Conservation (phyloP, 768 basidiomycete species). For the Xerocomus potaroensis region DNA sequence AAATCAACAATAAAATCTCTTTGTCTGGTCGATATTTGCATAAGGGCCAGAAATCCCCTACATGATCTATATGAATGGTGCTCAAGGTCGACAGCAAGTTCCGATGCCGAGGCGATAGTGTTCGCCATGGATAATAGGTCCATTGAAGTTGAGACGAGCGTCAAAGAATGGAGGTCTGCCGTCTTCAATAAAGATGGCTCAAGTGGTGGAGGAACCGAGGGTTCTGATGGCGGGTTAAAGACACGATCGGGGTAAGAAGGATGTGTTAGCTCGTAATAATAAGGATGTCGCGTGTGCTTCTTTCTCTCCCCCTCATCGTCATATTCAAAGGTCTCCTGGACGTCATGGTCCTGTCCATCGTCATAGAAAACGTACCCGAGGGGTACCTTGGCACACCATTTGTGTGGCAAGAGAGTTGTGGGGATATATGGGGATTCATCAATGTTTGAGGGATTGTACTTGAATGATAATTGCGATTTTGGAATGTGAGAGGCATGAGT, state of each 20-base stretch:
- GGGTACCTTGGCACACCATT: conserved; percentile 81
- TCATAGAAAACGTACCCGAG: conserved; percentile 57
- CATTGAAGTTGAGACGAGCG: conserved; percentile 60
- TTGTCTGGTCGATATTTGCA: conserved; percentile 83
- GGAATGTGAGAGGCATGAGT: conserved; percentile 70
- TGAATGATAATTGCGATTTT: conserved; percentile 83
- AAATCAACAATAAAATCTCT: conserved; percentile 88
- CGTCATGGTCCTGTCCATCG: conserved; percentile 20
- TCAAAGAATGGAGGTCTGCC: conserved; percentile 41
- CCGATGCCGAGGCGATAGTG: conserved; percentile 57
- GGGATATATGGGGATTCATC: conserved; percentile 62
- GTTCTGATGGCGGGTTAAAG: conserved; percentile 46
- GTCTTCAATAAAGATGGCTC: conserved; percentile 40
- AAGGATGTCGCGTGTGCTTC: conserved; percentile 57
- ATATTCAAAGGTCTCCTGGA: conserved; percentile 10
- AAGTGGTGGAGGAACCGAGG: conserved; percentile 54
- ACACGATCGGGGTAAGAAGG: conserved; percentile 66
- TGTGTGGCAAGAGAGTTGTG: conserved; percentile 50
- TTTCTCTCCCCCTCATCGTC: conserved; percentile 17
- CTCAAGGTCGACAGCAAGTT: conserved; percentile 93
- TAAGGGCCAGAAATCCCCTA: conserved; percentile 84
- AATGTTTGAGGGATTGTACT: conserved; percentile 51
- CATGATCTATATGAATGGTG: conserved; percentile 88
- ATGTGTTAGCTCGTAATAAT: conserved; percentile 80
- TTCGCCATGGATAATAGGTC: conserved; percentile 61